A percentile compares a stretch with the other conserved stretches of the same genome.
These are phyloP conservation scores for Solanum virginianum DNA, from an alignment of 257 asterid species.

Conservation along the genomic window DNA sequence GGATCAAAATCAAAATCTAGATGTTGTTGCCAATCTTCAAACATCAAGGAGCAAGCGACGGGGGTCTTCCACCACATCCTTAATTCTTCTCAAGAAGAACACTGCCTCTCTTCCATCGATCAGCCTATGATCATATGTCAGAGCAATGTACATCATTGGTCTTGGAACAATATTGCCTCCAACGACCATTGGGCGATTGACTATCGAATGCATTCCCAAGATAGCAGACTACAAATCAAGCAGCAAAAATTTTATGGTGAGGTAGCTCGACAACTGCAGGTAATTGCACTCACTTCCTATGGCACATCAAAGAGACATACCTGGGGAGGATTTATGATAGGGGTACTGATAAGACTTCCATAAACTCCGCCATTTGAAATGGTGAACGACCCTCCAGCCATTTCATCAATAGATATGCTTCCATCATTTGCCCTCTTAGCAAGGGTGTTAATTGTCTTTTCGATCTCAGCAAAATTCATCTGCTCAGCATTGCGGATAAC, in stretches of 20 bases:
- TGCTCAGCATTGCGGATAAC: conserved; percentile 80
- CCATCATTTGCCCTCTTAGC: conserved; percentile 92
- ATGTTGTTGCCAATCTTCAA: conserved; percentile 15
- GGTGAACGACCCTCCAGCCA: conserved; percentile 96
- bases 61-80: conserved; percentile 96
- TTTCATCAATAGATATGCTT: conserved; percentile 90
- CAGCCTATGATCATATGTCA: conserved; percentile 93
- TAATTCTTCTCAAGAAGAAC: conserved; percentile 78
- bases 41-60: conserved; percentile 84
- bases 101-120: conserved; percentile 99
- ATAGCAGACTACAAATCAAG: conserved; percentile 68
- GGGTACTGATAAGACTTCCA: conserved; percentile 96
- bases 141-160: conserved; percentile 98
- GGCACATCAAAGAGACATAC: conserved; percentile 20
- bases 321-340: conserved; percentile 99
- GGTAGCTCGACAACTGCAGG: neutral
- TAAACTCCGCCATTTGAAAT: conserved; percentile 97
- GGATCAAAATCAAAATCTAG: neutral
- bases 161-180: conserved; percentile 77
- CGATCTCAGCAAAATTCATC: conserved; percentile 96
- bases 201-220: conserved; percentile 95
- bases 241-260: neutral
- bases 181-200: conserved; percentile 91
- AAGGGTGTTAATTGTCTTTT: conserved; percentile 72
- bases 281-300: neutral